Evolutionary conservation across 2,329 filamentous ascomycete species (phyloP).

Genomic region (Trichocomaceae sp.): DNA sequence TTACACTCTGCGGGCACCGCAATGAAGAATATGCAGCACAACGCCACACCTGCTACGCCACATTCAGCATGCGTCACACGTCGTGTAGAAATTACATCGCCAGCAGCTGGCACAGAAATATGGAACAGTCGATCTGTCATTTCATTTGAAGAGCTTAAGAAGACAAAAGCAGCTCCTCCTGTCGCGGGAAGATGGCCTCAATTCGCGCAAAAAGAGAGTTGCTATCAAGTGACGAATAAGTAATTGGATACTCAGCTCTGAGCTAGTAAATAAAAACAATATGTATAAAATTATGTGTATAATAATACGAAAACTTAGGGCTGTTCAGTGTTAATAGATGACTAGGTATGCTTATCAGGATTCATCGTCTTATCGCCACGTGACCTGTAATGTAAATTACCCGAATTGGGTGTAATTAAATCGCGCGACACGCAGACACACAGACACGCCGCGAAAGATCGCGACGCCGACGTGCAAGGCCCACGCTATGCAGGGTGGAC

Average conservation of each 20-base stretch:
- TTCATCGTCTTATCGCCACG: slow-evolving; percentile 2
- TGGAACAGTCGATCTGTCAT: not conserved
- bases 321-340: too few species aligned
- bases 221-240: too few species aligned
- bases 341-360: too few species aligned
- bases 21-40: not conserved
- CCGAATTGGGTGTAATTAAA: slow-evolving; percentile 12
- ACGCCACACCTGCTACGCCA: not conserved
- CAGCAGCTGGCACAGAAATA: not conserved
- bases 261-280: too few species aligned
- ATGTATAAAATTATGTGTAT: too few species aligned
- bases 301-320: too few species aligned
- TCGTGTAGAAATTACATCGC: not conserved
- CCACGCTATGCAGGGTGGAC: slow-evolving; percentile 8
- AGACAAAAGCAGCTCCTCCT: not conserved
- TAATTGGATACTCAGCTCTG: too few species aligned
- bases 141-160: not conserved
- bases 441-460: slow-evolving; percentile 9
- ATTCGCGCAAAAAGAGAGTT: not conserved
- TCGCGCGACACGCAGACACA: slow-evolving; percentile 5
- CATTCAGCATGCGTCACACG: not conserved
- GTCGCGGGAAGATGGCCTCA: too few species aligned
- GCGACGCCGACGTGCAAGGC: slow-evolving; percentile 9
- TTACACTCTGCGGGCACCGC: not conserved
- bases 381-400: slow-evolving; percentile 11